Evolutionary conservation across 768 basidiomycete genomes (phyloP).

Genomic region (Rhodotorula paludigena): DNA sequence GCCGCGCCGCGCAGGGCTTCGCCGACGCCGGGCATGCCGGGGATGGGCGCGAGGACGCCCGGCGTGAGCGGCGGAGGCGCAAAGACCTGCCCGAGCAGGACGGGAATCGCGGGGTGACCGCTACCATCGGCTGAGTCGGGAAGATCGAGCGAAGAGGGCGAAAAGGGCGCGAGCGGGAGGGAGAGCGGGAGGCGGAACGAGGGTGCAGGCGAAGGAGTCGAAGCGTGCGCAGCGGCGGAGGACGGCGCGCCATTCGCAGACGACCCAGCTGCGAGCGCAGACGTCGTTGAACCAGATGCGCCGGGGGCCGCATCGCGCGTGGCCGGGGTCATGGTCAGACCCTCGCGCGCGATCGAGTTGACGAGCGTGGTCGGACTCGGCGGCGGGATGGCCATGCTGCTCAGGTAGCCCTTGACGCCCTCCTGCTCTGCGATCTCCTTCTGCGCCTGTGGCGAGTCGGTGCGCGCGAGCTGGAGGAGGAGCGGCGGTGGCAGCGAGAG

Average conservation of each 20-base stretch:
- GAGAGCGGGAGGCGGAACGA: not conserved
- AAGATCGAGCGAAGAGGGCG: not conserved
- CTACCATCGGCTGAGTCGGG: not conserved
- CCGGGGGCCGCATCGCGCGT: too few relatives aligned
- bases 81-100: conserved; percentile 37
- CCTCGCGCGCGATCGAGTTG: conserved; percentile 11
- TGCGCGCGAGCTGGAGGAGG: conserved; percentile 34
- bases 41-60: conserved; percentile 30
- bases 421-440: conserved; percentile 8
- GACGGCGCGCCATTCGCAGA: not conserved
- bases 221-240: not conserved
- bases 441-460: conserved; percentile 24
- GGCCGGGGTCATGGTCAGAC: not conserved
- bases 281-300: not conserved
- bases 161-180: not conserved
- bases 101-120: conserved; percentile 32
- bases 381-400: conserved; percentile 37
- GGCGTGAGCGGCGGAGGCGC: conserved; percentile 31
- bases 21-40: conserved; percentile 2
- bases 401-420: conserved; percentile 19
- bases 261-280: not conserved
- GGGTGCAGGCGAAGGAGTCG: not conserved
- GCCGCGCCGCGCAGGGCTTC: conserved; percentile 8
- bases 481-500: conserved; percentile 33
- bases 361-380: conserved; percentile 34